Percentiles rank a stretch among this genome's conserved stretches.
These are phyloP conservation scores for Apiotrichum domesticum DNA, from an alignment of 1,284 basidiomycete species.

Conservation along the genomic window DNA sequence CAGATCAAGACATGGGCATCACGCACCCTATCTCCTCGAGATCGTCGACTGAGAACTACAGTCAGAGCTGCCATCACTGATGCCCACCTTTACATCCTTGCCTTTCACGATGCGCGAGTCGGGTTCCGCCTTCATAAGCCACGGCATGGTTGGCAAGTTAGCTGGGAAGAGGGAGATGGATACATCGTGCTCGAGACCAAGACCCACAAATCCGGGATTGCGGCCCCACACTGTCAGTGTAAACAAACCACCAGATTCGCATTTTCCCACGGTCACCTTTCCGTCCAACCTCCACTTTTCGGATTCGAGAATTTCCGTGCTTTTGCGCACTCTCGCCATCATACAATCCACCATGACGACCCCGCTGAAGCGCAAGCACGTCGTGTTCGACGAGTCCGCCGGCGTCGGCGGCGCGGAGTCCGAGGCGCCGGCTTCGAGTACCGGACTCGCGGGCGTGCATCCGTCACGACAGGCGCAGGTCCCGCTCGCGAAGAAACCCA, in stretches of 20 bases:
- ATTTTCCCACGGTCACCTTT: slow-evolving; percentile 15
- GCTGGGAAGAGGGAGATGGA: no score
- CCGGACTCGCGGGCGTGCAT: slow-evolving; percentile 6
- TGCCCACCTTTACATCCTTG: slow-evolving; percentile 76
- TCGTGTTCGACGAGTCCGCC: slow-evolving; percentile 20
- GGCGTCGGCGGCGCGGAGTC: background rate
- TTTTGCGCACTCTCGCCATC: slow-evolving; percentile 23
- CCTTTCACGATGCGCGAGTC: slow-evolving; percentile 81
- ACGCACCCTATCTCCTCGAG: slow-evolving; percentile 58
- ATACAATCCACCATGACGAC: slow-evolving; percentile 2
- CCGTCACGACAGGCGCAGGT: no score
- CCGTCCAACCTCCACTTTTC: background rate
- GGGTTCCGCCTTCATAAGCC: slow-evolving; percentile 90
- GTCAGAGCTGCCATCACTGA: slow-evolving; percentile 55
- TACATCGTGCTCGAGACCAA: no score
- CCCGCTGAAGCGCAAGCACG: slow-evolving; percentile 28
- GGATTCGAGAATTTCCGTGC: background rate
- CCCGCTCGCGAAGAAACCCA: slow-evolving; percentile 17
- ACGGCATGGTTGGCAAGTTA: slow-evolving; percentile 45
- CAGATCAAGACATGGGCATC: background rate
- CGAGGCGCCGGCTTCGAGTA: slow-evolving; percentile 2
- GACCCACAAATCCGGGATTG: no score
- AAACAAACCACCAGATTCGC: background rate
- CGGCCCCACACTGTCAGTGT: no score
- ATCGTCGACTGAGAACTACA: slow-evolving; percentile 85